Evolutionary conservation across 305 asterid species (phyloP).

Genomic region (Solanum hybrid): DNA sequence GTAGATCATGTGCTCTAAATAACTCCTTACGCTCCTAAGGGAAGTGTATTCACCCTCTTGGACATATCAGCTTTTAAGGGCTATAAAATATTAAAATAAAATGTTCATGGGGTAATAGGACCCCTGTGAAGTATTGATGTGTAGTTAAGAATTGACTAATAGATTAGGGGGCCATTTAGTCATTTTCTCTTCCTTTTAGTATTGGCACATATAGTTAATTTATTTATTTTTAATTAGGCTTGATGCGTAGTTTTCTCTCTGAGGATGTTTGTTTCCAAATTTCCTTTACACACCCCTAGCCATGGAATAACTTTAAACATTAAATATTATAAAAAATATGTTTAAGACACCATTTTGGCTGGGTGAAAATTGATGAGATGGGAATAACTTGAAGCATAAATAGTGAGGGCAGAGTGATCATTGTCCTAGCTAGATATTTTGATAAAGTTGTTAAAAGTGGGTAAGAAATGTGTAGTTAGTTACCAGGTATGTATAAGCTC

Average conservation of each 20-base stretch:
- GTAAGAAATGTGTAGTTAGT: neutral
- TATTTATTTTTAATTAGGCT: neutral
- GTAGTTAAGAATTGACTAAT: neutral
- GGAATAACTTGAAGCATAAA: neutral
- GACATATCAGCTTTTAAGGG: neutral
- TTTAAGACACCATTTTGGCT: neutral
- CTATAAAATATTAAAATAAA: no score
- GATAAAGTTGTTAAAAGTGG: neutral
- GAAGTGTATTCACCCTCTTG: neutral
- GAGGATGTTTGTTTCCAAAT: neutral
- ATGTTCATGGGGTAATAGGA: neutral
- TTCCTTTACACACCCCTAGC: neutral
- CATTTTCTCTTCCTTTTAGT: neutral
- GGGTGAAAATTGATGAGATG: neutral
- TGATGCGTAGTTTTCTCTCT: neutral
- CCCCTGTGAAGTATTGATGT: neutral
- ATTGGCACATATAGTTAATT: neutral
- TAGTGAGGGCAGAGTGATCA: neutral
- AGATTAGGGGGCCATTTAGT: neutral
- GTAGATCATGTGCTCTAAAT: neutral
- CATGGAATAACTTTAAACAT: neutral
- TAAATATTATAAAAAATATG: neutral
- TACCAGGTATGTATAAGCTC: neutral
- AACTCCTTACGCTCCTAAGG: neutral
- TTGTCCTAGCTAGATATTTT: neutral